Base-by-base conservation (phyloP, 2,329 filamentous ascomycete genomes). In the Diaporthe humulicola region DNA sequence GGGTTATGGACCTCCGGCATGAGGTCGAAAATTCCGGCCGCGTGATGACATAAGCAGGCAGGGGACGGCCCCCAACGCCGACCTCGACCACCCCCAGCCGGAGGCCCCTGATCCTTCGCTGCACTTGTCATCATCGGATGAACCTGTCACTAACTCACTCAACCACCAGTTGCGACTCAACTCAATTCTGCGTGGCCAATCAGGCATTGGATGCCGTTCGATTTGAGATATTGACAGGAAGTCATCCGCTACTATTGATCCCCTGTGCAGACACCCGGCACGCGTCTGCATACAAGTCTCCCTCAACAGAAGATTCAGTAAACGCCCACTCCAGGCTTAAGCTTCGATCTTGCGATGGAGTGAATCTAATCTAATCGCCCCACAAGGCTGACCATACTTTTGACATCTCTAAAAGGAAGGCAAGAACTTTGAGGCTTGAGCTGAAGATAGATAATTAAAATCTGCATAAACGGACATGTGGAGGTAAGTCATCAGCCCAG, bases 21-120 rank as follows among this genome's bases (percentile, higher is more conserved):
- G 42, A 66, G 50, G 50, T 76, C 72, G 67, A 76, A 74, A 76
- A 74, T 71, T 75, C 50, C 58, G 70, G 36, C 9, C 38, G 12
- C 3, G 5, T 40, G 69, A 36, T 75, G 64, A 75, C 45, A 38
- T 75, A 75, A 75, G 61, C 70, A 12, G 25, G 9, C 45, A 64
- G 17, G 60, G 57, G 10, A 2, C n/a, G n/a, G 22, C 45, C 15
- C 28, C 3, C n/a, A 58, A 10, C 33, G 19, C 22, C 28, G 56
- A 48, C 40, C 25, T 45, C 9, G 56, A 17, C 28, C 2, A 50
- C 45, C 45, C 45, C 45, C 22, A 50, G 45, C 45, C 22, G 4
- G 8, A 1, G 22, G 28, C 4, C 38, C n/a, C 48, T 14, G n/a
- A 25, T 10, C 48, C 14, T n/a, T 38, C 2, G 12, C 38, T 25